Base-by-base conservation (phyloP, 1,284 basidiomycete genomes). In the Austroboletus niveus region DNA sequence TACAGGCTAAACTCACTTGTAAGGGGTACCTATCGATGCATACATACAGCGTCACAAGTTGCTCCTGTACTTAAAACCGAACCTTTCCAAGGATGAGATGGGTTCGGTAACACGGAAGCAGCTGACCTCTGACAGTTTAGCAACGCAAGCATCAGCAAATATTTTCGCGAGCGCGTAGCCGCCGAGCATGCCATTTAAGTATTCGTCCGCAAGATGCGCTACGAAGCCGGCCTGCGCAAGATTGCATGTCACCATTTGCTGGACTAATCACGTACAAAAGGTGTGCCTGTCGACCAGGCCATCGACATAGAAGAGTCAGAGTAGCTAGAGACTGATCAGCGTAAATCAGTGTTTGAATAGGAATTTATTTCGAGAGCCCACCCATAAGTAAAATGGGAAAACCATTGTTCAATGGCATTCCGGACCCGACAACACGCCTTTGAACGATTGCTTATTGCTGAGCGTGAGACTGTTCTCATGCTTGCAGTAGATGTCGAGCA, bases 151-250 rank as follows among this genome's bases (percentile, higher is more conserved):
- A 22, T 89, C 86, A 2, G 82, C 75, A 51, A 92, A 80, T 5
- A 84, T 84, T 40, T 78, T 78, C 5, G 80, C 74, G 46, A 92
- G 72, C 1, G 85, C 79, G 12, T 88, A 80, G 61, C 78, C 83
- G 29, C 74, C 71, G n/a, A 85, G 70, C 65, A 95, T 79, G 32
- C 85, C 89, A 42, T 82, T 79, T 4, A 92, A 70, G 66, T 91
- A 92, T 60, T 93, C 90, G 57, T 93, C 89, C 5, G 83, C 80
- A 15, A 97, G 72, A 46, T 87, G 80, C 8, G 82, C 79, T 11
- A 95, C 72, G 61, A 97, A 95, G 1, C 87, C 87, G 7, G 89
- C 78, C 70, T 97, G 94, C 2, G 92, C 90, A 17, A 93, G 77
- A 67, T 94, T 94, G 58, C 87, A 87, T 1, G 75, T 74, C 8